phyloP scores from a whole-genome alignment of 2,329 filamentous ascomycete species.

The Microsporum audouinii region DNA sequence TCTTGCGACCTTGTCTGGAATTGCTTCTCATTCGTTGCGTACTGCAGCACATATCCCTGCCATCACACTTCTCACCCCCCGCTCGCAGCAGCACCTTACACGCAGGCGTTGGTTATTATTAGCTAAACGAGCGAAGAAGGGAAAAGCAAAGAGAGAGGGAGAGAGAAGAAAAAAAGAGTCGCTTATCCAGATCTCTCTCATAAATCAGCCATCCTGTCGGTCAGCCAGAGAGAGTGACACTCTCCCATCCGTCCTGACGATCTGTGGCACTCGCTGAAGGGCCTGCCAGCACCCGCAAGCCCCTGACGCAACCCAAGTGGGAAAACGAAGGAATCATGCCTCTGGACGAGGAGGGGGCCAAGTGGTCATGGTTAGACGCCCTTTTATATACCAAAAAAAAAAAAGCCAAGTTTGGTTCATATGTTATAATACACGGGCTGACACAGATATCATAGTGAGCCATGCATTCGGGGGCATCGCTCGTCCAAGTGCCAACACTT shows the following conservation, averaged over 20 bases:
- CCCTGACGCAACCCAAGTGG: not conserved
- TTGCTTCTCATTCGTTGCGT: too few relatives aligned
- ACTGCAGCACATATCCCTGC: too few relatives aligned
- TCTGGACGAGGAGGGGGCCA: constrained; percentile 34
- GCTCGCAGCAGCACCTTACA: too few relatives aligned
- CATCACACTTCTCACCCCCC: too few relatives aligned
- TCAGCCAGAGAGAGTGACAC: not conserved
- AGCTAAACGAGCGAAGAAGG: not conserved
- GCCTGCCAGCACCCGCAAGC: not conserved
- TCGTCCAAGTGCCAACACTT: constrained; percentile 41
- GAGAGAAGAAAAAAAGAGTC: not conserved
- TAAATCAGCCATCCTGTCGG: too few relatives aligned
- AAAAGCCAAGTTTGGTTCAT: not conserved
- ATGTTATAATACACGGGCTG: not conserved
- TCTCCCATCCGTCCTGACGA: not conserved
- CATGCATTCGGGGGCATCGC: constrained; percentile 39
- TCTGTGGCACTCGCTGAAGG: not conserved
- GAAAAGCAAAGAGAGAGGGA: not conserved
- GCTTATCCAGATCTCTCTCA: too few relatives aligned
- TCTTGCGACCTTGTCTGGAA: too few relatives aligned
- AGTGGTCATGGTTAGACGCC: constrained; percentile 36
- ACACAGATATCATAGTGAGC: constrained; percentile 27
- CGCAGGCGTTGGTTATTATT: too few relatives aligned
- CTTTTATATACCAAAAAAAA: not conserved
- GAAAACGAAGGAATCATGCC: constrained; percentile 26